A percentile compares a stretch with the other conserved stretches of the same genome.
Conservation (phyloP, 176 grass and related monocot species). For the Aegilops longissima region DNA sequence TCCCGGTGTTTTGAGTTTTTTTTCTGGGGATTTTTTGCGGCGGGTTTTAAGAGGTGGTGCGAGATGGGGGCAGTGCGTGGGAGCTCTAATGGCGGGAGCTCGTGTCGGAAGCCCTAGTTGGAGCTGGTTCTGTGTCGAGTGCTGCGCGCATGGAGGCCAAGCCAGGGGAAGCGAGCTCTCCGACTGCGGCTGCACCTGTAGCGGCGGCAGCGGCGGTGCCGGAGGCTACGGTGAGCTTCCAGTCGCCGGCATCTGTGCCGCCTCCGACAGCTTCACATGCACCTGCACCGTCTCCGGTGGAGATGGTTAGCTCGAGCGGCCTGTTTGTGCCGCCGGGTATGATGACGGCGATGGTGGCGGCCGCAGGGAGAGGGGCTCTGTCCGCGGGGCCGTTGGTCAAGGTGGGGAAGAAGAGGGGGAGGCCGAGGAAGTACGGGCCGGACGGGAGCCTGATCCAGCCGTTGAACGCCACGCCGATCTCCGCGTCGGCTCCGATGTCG, state of each 20-base stretch:
- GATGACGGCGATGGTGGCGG: not conserved
- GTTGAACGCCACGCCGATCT: slow-evolving; percentile 89
- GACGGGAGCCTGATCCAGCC: slow-evolving; percentile 88
- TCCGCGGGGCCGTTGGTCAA: slow-evolving; percentile 14
- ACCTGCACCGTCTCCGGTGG: not conserved
- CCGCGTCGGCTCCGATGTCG: slow-evolving; percentile 61
- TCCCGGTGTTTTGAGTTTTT: not conserved
- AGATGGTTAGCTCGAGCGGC: slow-evolving; percentile 38
- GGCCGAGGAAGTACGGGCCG: slow-evolving; percentile 91
- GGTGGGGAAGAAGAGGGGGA: slow-evolving; percentile 86
- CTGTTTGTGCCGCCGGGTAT: slow-evolving; percentile 7
- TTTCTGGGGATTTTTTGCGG: not conserved
- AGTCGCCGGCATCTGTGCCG: slow-evolving; percentile 2
- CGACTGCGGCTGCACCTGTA: not conserved
- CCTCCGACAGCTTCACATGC: not conserved
- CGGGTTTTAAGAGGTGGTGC: not conserved
- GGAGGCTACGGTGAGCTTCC: slow-evolving; percentile 29
- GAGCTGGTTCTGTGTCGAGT: not conserved
- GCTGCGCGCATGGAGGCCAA: slow-evolving; percentile 63
- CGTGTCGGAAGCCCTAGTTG: slow-evolving; percentile 29
- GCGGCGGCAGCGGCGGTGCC: not conserved
- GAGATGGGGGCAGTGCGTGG: slow-evolving; percentile 44
- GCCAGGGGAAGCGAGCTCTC: slow-evolving; percentile 32
- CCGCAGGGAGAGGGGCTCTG: not conserved
- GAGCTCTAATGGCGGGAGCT: slow-evolving; percentile 56